Evolutionary conservation across 306 rosid species (phyloP).

Genomic region (Prunus kanzakura): DNA sequence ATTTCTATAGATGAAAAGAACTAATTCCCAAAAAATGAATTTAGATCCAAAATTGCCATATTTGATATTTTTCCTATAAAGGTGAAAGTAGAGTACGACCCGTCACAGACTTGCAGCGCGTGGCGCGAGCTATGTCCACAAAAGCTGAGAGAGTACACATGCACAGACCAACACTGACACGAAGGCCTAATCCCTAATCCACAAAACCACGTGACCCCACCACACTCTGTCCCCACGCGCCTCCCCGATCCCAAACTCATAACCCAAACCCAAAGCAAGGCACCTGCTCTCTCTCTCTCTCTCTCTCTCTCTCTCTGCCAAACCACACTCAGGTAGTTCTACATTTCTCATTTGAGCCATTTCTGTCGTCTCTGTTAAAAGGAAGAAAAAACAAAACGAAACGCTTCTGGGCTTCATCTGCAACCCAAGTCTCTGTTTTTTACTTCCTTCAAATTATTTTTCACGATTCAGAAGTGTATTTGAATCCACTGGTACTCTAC

Average conservation of each 20-base stretch:
- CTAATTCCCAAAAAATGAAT: neutral
- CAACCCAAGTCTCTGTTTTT: neutral
- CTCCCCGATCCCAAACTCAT: conserved; percentile 8
- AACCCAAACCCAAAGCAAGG: conserved; percentile 11
- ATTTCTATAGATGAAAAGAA: neutral
- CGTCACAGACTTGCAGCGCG: neutral
- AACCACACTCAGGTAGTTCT: neutral
- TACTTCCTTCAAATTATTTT: neutral
- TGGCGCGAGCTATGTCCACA: neutral
- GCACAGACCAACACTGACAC: conserved; percentile 7
- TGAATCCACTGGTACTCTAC: neutral
- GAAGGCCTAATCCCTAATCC: conserved; percentile 4
- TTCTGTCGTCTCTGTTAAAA: neutral
- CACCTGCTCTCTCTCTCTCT: neutral
- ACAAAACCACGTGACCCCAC: neutral
- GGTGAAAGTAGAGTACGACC: too few relatives aligned
- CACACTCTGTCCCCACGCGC: conserved; percentile 5
- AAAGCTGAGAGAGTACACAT: neutral
- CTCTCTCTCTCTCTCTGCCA: too few relatives aligned
- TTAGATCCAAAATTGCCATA: too few relatives aligned
- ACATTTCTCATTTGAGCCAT: neutral
- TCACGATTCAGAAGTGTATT: neutral
- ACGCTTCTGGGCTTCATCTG: neutral
- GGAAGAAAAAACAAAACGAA: neutral
- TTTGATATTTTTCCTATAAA: too few relatives aligned